Base-by-base conservation (phyloP, 257 asterid genomes). In the Prunella vulgaris region DNA sequence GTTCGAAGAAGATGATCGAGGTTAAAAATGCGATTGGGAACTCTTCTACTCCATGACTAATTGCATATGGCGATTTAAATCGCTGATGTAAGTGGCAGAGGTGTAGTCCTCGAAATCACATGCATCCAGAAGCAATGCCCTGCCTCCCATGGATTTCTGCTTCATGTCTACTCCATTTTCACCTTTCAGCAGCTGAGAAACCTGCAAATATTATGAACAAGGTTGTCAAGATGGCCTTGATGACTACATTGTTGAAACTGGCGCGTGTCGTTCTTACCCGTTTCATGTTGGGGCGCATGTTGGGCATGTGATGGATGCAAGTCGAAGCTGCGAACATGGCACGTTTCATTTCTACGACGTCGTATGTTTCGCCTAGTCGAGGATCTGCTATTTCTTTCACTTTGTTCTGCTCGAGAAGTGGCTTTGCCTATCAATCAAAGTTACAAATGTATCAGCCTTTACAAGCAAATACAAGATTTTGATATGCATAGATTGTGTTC, bases 21-120 rank as follows among this genome's bases (percentile, higher is more conserved):
- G 17, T 21, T 69, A 14, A 12, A 14, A 5, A 21, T 56, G 24
- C 15, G 8, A 46, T n/a, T 9, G 6, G 13, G n/a, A 13, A 65
- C 18, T 15, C 2, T n/a, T 46, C 74, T 78, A 89, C 82, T 92
- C 98, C 97, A 90, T 88, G 10, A 90, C 84, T 10, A 92, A 92
- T 73, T 92, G 89, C 96, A 85, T 86, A 68, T 90, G 96, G 35
- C 97, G 96, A 83, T 84, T 83, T 24, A 92, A 84, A 74, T 90
- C 95, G 54, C 81, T 80, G 32, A 84, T 79, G 69, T 92, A 88
- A 32, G 91, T 82, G 12, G 95, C 82, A 32, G 74, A 72, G 46
- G 83, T 80, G 78, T 92, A 90, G n/a, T 90, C 97, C 8, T 88
- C 98, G 81, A 85, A 54, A 75, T 86, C 95, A 15, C 87, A 81